A percentile compares a stretch with the other conserved stretches of the same genome.
Evolutionary conservation across 257 asterid genomes (phyloP).

Genomic region (Lantana camara): DNA sequence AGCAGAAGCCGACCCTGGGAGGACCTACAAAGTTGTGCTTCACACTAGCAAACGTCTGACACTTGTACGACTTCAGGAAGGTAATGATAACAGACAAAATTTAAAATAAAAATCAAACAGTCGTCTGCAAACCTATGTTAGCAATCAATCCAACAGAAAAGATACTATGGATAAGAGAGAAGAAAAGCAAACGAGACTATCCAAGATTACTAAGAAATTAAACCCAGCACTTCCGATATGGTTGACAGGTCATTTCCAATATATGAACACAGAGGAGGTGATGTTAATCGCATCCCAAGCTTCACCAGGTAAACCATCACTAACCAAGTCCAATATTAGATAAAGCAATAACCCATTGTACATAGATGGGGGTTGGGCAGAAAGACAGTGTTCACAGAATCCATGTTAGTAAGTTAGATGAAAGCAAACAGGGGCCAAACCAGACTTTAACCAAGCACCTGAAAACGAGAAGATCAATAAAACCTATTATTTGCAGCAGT

Average conservation of each 20-base stretch:
- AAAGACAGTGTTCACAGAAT: background rate
- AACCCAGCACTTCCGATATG: slow-evolving; percentile 22
- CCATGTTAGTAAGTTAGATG: slow-evolving; percentile 29
- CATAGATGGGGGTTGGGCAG: slow-evolving; percentile 7
- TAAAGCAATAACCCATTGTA: slow-evolving; percentile 22
- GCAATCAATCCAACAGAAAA: slow-evolving; percentile 14
- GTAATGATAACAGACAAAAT: slow-evolving; percentile 6
- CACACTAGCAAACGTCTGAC: slow-evolving; percentile 19
- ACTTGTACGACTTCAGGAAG: background rate
- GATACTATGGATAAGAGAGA: background rate
- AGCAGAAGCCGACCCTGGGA: background rate
- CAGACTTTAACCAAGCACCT: slow-evolving; percentile 40
- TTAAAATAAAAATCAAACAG: background rate
- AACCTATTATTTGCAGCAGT: slow-evolving; percentile 9
- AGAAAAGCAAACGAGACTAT: slow-evolving; percentile 21
- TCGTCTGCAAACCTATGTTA: slow-evolving; percentile 27
- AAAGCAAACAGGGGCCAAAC: slow-evolving; percentile 14
- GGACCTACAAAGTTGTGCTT: background rate
- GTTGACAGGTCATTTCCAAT: slow-evolving; percentile 33
- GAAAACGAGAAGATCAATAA: slow-evolving; percentile 21
- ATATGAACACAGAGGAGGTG: slow-evolving; percentile 37
- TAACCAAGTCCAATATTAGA: slow-evolving; percentile 32
- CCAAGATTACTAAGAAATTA: background rate
- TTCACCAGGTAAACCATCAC: slow-evolving; percentile 41
- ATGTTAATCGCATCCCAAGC: slow-evolving; percentile 33